phyloP scores from a whole-genome alignment of 371 early-diverging fungal genomes.

The Lichtheimia ramosa region DNA sequence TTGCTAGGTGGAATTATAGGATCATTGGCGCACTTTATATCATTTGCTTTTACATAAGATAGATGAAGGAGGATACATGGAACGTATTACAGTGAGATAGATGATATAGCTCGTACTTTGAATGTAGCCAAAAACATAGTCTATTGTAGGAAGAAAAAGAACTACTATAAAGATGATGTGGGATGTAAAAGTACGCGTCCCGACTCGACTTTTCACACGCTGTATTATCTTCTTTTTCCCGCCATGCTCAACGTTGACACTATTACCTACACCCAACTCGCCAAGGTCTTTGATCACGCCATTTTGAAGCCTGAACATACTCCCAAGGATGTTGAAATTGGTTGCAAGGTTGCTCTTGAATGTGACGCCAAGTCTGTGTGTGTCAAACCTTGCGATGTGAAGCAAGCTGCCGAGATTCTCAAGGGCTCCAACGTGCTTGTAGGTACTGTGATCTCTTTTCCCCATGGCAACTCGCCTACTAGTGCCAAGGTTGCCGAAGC shows the following conservation, averaged over 20 bases:
- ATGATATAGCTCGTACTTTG: too few species aligned
- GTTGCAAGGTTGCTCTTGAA: conserved; percentile 54
- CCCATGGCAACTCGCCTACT: conserved; percentile 63
- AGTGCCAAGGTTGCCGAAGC: conserved; percentile 59
- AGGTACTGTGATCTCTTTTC: conserved; percentile 68
- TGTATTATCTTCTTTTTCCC: not conserved
- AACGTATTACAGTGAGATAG: too few species aligned
- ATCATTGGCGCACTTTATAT: too few species aligned
- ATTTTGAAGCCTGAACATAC: conserved; percentile 65
- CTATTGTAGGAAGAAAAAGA: too few species aligned
- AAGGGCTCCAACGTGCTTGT: conserved; percentile 53
- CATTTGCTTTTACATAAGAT: too few species aligned
- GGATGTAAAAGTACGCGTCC: too few species aligned
- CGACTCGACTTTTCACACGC: too few species aligned
- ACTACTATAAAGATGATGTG: too few species aligned
- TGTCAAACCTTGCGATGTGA: conserved; percentile 68
- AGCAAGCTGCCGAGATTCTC: conserved; percentile 47
- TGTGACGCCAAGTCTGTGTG: conserved; percentile 64
- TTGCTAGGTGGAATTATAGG: too few species aligned
- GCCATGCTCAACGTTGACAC: conserved; percentile 43
- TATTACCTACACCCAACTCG: conserved; percentile 54
- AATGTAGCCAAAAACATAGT: too few species aligned
- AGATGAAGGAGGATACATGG: too few species aligned
- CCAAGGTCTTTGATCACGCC: conserved; percentile 67
- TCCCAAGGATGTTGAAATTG: conserved; percentile 51